phyloP scores from a whole-genome alignment of 1,139 yeast species.

The Debaryomyces singareniensis region DNA sequence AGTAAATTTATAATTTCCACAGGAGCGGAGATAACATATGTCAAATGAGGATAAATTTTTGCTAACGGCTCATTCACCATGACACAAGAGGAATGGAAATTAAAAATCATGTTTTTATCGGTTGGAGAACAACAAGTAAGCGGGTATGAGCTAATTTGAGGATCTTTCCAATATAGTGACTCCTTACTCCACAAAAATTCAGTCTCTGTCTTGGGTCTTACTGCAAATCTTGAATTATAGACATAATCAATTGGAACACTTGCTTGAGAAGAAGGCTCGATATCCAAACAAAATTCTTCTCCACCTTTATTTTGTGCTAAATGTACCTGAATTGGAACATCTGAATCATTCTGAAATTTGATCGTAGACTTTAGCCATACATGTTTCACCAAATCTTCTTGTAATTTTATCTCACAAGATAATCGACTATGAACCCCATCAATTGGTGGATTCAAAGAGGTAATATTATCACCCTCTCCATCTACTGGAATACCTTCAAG shows the following conservation, averaged over 20 bases:
- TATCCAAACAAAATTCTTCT: constrained; percentile 17
- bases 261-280: constrained; percentile 49
- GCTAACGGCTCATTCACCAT: constrained; percentile 64
- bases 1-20: constrained; percentile 76
- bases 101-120: constrained; percentile 41
- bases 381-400: constrained; percentile 72
- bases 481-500: constrained; percentile 59
- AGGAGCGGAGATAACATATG: constrained; percentile 75
- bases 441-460: constrained; percentile 58
- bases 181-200: constrained; percentile 65
- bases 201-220: constrained; percentile 54
- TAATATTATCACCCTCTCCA: constrained; percentile 79
- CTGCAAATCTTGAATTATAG: constrained; percentile 48
- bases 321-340: constrained; percentile 46
- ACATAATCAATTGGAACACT: constrained; percentile 74
- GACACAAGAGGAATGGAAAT: constrained; percentile 67
- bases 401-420: constrained; percentile 61
- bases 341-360: constrained; percentile 64
- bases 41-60: constrained; percentile 79
- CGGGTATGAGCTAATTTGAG: constrained; percentile 47
- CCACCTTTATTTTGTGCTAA: constrained; percentile 15
- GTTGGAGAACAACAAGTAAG: constrained; percentile 51
- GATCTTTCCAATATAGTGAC: constrained; percentile 57
- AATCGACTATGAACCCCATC: constrained; percentile 66
- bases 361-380: constrained; percentile 73